Conservation (phyloP, 2,329 filamentous ascomycete genomes). For the Verticillium alfalfae region DNA sequence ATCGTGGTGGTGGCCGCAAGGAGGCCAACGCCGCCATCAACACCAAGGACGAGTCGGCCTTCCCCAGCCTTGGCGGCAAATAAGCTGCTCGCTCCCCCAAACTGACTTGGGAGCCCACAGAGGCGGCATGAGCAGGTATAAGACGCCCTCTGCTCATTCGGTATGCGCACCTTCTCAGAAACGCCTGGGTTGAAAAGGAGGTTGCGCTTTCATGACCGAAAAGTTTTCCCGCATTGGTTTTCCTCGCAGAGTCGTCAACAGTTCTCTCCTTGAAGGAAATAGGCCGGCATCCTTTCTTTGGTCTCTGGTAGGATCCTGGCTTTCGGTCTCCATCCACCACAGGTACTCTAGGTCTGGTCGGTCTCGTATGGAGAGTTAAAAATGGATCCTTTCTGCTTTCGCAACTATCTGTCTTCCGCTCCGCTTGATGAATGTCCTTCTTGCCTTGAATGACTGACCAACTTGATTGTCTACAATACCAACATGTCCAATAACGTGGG, state of each 20-base stretch:
- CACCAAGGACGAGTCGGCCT: slow-evolving; percentile 51
- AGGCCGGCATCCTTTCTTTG: slow-evolving; percentile 2
- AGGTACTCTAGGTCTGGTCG: slow-evolving; percentile 2
- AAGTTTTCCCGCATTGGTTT: slow-evolving; percentile 1
- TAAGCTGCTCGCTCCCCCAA: slow-evolving; percentile 22
- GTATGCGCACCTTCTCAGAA: not conserved
- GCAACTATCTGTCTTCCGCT: not conserved
- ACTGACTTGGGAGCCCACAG: slow-evolving; percentile 4
- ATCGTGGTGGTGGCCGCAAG: slow-evolving; percentile 39
- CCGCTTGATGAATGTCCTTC: not conserved
- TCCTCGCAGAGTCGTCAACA: slow-evolving; percentile 2
- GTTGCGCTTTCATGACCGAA: slow-evolving; percentile 1
- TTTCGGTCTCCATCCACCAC: slow-evolving; percentile 2
- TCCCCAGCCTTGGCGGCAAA: slow-evolving; percentile 55
- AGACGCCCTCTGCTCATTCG: not conserved
- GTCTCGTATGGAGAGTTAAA: slow-evolving; percentile 3
- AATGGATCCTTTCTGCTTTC: slow-evolving; percentile 3
- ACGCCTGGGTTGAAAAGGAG: not conserved
- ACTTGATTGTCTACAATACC: no score
- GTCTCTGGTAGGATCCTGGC: not conserved
- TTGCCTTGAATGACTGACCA: no score
- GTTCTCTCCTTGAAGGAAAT: slow-evolving; percentile 1
- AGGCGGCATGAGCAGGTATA: slow-evolving; percentile 6
- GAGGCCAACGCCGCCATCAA: slow-evolving; percentile 45
- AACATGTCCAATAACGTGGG: no score